phyloP scores from a whole-genome alignment of 352 stramenopile species.

The Phytophthora quininea region DNA sequence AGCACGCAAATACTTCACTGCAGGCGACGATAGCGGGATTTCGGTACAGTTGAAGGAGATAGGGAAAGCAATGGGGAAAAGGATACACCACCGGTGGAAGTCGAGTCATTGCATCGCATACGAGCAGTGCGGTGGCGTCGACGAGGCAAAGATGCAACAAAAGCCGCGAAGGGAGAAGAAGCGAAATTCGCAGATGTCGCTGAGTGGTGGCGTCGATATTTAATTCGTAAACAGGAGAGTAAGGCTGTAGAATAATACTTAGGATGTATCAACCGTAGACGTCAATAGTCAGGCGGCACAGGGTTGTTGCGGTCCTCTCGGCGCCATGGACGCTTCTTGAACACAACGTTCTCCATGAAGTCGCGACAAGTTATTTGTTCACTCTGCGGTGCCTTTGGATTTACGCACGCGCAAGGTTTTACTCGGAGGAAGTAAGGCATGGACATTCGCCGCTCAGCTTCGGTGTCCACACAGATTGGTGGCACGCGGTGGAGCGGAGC shows the following conservation, averaged over 20 bases:
- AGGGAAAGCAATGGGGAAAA: slow-evolving; percentile 31
- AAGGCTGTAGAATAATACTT: background rate
- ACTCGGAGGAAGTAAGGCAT: slow-evolving; percentile 86
- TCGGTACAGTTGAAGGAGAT: slow-evolving; percentile 41
- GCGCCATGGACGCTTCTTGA: slow-evolving; percentile 82
- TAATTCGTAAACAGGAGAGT: background rate
- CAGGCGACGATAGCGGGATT: slow-evolving; percentile 4
- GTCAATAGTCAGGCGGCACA: slow-evolving; percentile 56
- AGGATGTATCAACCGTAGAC: background rate
- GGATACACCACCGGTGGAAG: slow-evolving; percentile 4
- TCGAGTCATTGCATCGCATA: slow-evolving; percentile 21
- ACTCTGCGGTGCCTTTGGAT: slow-evolving; percentile 42
- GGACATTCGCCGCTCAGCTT: slow-evolving; percentile 77
- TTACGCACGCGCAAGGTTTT: slow-evolving; percentile 60
- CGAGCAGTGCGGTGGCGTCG: slow-evolving; percentile 27
- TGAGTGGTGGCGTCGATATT: slow-evolving; percentile 61
- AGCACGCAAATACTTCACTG: slow-evolving; percentile 14
- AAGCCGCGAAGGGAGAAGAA: slow-evolving; percentile 20
- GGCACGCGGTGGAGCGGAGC: slow-evolving; percentile 81
- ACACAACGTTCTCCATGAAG: slow-evolving; percentile 86
- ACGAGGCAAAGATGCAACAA: slow-evolving; percentile 13
- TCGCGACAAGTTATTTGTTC: slow-evolving; percentile 71
- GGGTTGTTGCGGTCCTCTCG: slow-evolving; percentile 46
- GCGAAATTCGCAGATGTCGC: slow-evolving; percentile 44
- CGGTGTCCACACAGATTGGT: slow-evolving; percentile 60